phyloP scores from a whole-genome alignment of 139 green algal species.

The Chlorella sp. region DNA sequence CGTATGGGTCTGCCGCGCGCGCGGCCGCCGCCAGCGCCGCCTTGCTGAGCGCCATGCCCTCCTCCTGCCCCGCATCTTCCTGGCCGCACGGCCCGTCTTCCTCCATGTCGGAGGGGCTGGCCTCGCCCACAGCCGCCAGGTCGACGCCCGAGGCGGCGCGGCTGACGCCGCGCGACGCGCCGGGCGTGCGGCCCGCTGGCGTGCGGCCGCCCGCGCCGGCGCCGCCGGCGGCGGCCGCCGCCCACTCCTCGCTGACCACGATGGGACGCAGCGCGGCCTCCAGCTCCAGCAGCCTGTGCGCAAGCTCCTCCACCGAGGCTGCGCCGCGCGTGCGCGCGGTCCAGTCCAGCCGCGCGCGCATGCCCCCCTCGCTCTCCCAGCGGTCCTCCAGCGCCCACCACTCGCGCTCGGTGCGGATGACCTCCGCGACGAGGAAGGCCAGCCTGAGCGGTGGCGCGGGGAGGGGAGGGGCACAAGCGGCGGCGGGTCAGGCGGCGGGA shows the following conservation, averaged over 20 bases:
- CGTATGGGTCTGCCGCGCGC: constrained; percentile 24
- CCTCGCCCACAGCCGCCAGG: not conserved
- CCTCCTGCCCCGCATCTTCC: not conserved
- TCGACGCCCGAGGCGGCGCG: constrained; percentile 11
- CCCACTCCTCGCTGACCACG: constrained; percentile 31
- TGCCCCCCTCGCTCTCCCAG: constrained; percentile 39
- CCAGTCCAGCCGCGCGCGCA: constrained; percentile 27
- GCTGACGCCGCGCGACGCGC: constrained; percentile 12
- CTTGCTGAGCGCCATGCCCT: not conserved
- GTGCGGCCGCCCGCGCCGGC: not conserved
- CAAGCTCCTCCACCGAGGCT: constrained; percentile 18
- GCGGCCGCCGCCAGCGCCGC: not conserved
- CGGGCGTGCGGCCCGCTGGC: not conserved
- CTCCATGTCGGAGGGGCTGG: too few relatives aligned
- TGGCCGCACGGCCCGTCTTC: too few relatives aligned
- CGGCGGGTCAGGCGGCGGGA: not conserved
- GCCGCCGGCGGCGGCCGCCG: not conserved
- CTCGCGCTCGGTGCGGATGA: constrained; percentile 46
- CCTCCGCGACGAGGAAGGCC: constrained; percentile 29
- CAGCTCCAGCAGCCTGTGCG: constrained; percentile 37
- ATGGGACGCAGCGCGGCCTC: constrained; percentile 36
- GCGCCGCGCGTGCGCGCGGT: constrained; percentile 14
- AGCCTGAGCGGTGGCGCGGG: constrained; percentile 30
- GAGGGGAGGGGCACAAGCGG: not conserved
- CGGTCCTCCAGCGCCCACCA: constrained; percentile 53